Percentiles rank a stretch among this genome's conserved stretches.
These are phyloP conservation scores for Cytospora chrysosperma DNA, from an alignment of 2,329 filamentous ascomycete species.

Conservation along the genomic window DNA sequence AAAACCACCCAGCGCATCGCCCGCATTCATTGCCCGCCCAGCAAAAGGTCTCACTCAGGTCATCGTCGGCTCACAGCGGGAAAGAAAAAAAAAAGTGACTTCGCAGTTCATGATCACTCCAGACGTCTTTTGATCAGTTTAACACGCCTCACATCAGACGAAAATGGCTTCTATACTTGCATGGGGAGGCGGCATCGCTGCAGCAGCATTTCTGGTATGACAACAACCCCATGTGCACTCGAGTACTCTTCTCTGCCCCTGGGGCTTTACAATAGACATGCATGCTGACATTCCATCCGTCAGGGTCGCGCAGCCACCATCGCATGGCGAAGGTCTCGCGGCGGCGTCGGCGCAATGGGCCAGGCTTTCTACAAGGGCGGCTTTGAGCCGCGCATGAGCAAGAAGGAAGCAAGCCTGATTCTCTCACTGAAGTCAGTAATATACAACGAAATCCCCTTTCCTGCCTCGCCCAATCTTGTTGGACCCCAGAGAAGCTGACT, in stretches of 20 bases:
- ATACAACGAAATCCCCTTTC: no score
- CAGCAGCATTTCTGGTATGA: constrained; percentile 62
- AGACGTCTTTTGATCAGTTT: background rate
- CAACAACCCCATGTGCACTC: no score
- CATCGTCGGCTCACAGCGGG: background rate
- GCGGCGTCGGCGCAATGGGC: constrained; percentile 75
- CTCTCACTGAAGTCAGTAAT: constrained; percentile 79
- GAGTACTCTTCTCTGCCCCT: no score
- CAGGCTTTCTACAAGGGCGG: constrained; percentile 97
- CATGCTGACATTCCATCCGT: no score
- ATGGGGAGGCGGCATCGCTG: constrained; percentile 60
- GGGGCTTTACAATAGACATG: background rate
- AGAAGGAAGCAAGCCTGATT: constrained; percentile 86
- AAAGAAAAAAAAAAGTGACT: constrained; percentile 25
- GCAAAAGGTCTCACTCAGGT: no score
- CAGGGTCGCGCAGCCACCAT: constrained; percentile 91
- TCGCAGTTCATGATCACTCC: background rate
- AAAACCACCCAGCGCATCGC: background rate
- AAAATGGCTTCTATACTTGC: constrained; percentile 59
- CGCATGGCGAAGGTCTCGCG: constrained; percentile 79
- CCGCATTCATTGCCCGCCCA: no score
- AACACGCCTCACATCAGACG: constrained; percentile 9
- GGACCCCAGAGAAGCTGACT: background rate
- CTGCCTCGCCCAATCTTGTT: no score
- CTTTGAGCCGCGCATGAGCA: constrained; percentile 95